Conservation (phyloP, 768 basidiomycete species). For the Arthromyces matolae region DNA sequence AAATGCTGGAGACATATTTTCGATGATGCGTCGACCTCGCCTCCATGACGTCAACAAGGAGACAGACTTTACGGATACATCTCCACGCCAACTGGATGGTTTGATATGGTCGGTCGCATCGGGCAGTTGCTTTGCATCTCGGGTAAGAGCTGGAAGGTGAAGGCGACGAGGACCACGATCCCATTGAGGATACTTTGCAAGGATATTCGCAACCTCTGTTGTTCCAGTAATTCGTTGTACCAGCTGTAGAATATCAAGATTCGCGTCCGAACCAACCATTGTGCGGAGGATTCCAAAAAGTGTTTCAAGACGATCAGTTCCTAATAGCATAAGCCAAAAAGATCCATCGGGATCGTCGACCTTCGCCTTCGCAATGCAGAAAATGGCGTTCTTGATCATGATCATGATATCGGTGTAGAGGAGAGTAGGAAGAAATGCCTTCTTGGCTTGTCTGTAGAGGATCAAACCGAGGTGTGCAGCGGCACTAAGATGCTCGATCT, state of each 20-base stretch:
- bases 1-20: conserved; percentile 11
- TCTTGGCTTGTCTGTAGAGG: background rate
- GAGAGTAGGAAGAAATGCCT: background rate
- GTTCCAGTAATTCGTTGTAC: conserved; percentile 25
- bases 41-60: conserved; percentile 28
- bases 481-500: conserved; percentile 30
- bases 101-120: conserved; percentile 30
- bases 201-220: conserved; percentile 30
- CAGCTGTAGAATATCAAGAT: conserved; percentile 26
- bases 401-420: conserved; percentile 30
- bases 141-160: conserved; percentile 25
- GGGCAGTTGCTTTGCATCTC: conserved; percentile 19
- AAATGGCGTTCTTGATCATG: conserved; percentile 36
- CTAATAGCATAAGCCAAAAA: conserved; percentile 34
- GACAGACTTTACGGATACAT: conserved; percentile 23
- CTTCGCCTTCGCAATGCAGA: conserved; percentile 36
- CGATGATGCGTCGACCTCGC: conserved; percentile 19
- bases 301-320: conserved; percentile 35
- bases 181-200: conserved; percentile 35
- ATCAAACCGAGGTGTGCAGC: conserved; percentile 26
- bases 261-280: conserved; percentile 31
- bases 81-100: conserved; percentile 31
- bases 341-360: conserved; percentile 25
- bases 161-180: conserved; percentile 31
- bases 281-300: conserved; percentile 33